phyloP scores from a whole-genome alignment of 331 rosid genomes.

The Rosa hybrid region DNA sequence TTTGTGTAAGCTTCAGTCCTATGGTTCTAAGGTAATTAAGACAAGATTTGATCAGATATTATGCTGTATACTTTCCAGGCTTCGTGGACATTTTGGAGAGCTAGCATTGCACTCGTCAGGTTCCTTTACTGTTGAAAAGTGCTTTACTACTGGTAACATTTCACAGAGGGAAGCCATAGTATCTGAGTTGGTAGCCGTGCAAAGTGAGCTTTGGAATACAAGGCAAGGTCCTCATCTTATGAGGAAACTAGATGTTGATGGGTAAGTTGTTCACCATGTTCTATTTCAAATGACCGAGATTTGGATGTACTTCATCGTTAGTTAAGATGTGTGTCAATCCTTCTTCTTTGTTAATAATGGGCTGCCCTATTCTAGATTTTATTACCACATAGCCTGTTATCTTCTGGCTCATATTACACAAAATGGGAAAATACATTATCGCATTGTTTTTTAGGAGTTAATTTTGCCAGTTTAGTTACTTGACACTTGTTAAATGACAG shows the following conservation, averaged over 20 bases:
- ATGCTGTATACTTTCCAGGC: conserved; percentile 47
- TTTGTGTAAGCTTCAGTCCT: conserved; percentile 2
- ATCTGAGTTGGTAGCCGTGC: conserved; percentile 65
- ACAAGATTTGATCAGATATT: background rate
- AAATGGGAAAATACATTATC: background rate
- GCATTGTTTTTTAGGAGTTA: conserved; percentile 23
- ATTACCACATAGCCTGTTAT: background rate
- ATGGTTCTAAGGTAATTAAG: background rate
- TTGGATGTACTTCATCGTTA: background rate
- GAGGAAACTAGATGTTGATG: conserved; percentile 76
- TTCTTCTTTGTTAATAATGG: background rate
- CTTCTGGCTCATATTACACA: background rate
- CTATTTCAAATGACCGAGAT: conserved; percentile 20
- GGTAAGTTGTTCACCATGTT: conserved; percentile 48
- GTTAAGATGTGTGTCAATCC: background rate
- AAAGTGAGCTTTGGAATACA: conserved; percentile 71
- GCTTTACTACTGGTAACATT: conserved; percentile 64
- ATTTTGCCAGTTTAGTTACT: conserved; percentile 10
- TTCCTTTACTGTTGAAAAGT: conserved; percentile 77
- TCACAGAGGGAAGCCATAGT: conserved; percentile 80
- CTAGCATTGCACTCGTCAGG: conserved; percentile 64
- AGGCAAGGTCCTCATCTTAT: conserved; percentile 87
- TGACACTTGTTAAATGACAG: conserved; percentile 35
- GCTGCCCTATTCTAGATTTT: background rate
- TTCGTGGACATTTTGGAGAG: conserved; percentile 79